Conservation (phyloP, 768 basidiomycete genomes). For the Hypholoma sublateritium region DNA sequence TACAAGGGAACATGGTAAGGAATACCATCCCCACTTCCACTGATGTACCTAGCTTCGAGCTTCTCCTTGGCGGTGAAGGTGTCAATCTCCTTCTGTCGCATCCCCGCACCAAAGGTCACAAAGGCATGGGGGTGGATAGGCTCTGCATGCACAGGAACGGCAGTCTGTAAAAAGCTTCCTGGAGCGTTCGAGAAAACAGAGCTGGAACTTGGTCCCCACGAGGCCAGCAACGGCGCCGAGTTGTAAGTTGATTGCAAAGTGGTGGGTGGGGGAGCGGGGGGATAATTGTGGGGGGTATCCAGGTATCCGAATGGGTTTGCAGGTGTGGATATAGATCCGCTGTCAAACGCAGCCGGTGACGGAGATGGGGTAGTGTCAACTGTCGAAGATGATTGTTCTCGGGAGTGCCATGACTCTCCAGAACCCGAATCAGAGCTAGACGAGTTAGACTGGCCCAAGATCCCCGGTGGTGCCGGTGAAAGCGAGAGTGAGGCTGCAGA, state of each 20-base stretch:
- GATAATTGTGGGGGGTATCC: slow-evolving; percentile 33
- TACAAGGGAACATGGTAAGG: slow-evolving; percentile 84
- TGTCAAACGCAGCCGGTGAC: slow-evolving; percentile 1
- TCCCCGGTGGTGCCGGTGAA: slow-evolving; percentile 6
- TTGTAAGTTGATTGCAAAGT: slow-evolving; percentile 32
- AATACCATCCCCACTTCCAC: slow-evolving; percentile 51
- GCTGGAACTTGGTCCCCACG: slow-evolving; percentile 30
- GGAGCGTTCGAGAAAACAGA: slow-evolving; percentile 24
- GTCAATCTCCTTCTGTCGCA: slow-evolving; percentile 83
- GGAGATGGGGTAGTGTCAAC: slow-evolving; percentile 29
- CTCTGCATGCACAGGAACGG: slow-evolving; percentile 47
- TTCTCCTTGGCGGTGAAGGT: slow-evolving; percentile 68
- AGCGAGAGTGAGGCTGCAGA: slow-evolving; percentile 13
- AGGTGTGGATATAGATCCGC: neutral
- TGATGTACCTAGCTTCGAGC: slow-evolving; percentile 55
- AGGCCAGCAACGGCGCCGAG: slow-evolving; percentile 34
- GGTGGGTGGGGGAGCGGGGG: slow-evolving; percentile 28
- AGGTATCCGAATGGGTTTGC: slow-evolving; percentile 66
- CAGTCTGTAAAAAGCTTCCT: slow-evolving; percentile 22
- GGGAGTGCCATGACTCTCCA: slow-evolving; percentile 11
- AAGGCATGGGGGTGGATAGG: slow-evolving; percentile 73
- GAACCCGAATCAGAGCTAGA: slow-evolving; percentile 15
- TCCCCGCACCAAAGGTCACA: slow-evolving; percentile 86
- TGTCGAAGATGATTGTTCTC: slow-evolving; percentile 22
- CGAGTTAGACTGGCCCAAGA: slow-evolving; percentile 16